Evolutionary conservation across 768 basidiomycete species (phyloP).

Genomic region (Multifurca ochricompacta): DNA sequence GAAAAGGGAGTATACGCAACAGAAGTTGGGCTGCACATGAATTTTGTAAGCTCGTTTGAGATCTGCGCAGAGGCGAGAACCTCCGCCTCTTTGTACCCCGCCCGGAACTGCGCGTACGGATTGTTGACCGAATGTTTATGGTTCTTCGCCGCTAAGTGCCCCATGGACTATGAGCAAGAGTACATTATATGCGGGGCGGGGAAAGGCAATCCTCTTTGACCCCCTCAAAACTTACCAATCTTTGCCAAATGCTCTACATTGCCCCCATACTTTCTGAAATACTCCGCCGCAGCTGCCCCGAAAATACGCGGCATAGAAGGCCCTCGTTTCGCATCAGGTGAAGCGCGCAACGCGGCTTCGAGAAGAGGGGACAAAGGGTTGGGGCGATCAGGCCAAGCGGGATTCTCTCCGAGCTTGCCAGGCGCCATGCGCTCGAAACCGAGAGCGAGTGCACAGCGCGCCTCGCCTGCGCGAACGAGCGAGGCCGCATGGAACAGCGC

Average conservation of each 20-base stretch:
- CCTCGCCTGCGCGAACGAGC: conserved; percentile 59
- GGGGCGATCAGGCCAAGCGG: conserved; percentile 47
- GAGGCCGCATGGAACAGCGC: conserved; percentile 71
- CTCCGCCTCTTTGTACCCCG: conserved; percentile 69
- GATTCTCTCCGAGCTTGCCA: conserved; percentile 51
- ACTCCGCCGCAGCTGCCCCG: conserved; percentile 64
- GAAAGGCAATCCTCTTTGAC: too few species aligned
- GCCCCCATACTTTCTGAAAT: conserved; percentile 67
- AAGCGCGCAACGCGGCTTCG: conserved; percentile 39
- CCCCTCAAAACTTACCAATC: conserved; percentile 57
- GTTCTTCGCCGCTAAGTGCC: conserved; percentile 73
- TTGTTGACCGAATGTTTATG: conserved; percentile 77
- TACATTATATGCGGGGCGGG: too few species aligned
- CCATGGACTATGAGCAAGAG: too few species aligned
- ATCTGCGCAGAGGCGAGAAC: conserved; percentile 60
- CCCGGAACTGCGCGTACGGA: conserved; percentile 79
- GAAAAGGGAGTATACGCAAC: not conserved
- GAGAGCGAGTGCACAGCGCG: conserved; percentile 70
- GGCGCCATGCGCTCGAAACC: conserved; percentile 84
- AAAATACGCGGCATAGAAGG: conserved; percentile 70
- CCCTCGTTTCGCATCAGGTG: conserved; percentile 54
- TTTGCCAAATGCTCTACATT: conserved; percentile 59
- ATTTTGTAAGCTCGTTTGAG: conserved; percentile 66
- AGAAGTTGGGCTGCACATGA: conserved; percentile 84
- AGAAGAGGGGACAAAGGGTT: conserved; percentile 43